These are phyloP conservation scores for Candida orba DNA, from an alignment of 805 yeast genomes.

Conservation along the genomic window DNA sequence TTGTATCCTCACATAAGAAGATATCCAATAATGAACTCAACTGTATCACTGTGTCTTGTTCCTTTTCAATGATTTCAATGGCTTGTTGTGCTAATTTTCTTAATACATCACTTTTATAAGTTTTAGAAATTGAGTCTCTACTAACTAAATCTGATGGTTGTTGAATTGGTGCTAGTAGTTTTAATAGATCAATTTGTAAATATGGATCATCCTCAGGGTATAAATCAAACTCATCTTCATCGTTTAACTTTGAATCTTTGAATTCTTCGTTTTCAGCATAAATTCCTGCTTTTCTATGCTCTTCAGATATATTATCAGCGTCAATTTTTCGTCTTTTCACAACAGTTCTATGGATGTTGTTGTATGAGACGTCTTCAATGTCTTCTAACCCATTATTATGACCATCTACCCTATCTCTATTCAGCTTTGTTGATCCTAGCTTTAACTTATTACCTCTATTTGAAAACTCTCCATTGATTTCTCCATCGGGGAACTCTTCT, in stretches of 20 bases:
- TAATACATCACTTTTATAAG: constrained; percentile 53
- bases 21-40: constrained; percentile 67
- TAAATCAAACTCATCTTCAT: constrained; percentile 7
- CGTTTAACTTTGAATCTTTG: constrained; percentile 23
- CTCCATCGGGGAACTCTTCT: constrained; percentile 9
- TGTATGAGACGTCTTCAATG: constrained; percentile 22
- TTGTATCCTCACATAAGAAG: constrained; percentile 83
- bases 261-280: constrained; percentile 22
- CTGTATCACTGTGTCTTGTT: constrained; percentile 69
- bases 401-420: constrained; percentile 35
- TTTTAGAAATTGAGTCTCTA: constrained; percentile 61
- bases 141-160: constrained; percentile 73
- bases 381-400: constrained; percentile 23
- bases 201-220: constrained; percentile 37
- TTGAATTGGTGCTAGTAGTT: constrained; percentile 67
- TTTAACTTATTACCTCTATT: constrained; percentile 56
- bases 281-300: not conserved
- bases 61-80: constrained; percentile 71
- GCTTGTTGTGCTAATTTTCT: constrained; percentile 62
- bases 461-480: constrained; percentile 29
- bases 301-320: constrained; percentile 5
- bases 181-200: constrained; percentile 42
- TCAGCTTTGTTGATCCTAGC: constrained; percentile 39
- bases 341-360: constrained; percentile 26
- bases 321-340: constrained; percentile 25